These are phyloP conservation scores for Malus sylvestris DNA, from an alignment of 306 rosid species.

Conservation along the genomic window DNA sequence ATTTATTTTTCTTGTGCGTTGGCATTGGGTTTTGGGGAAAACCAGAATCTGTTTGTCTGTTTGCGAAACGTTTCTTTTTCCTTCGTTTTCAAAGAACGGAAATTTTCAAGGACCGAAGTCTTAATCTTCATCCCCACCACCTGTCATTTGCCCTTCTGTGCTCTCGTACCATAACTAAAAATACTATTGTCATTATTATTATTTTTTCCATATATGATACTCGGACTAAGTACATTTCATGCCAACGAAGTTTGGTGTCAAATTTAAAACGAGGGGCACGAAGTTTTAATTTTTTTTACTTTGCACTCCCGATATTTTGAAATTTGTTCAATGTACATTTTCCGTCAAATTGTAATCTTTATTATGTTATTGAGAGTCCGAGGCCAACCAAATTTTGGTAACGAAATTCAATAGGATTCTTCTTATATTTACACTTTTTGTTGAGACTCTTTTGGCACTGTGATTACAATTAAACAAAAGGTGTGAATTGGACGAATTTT, in stretches of 20 bases:
- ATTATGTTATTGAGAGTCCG: background rate
- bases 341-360: background rate
- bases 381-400: background rate
- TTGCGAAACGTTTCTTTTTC: slow-evolving; percentile 18
- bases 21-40: slow-evolving; percentile 43
- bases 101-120: slow-evolving; percentile 10
- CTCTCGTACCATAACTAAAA: background rate
- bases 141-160: background rate
- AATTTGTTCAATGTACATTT: background rate
- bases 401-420: background rate
- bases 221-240: background rate
- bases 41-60: slow-evolving; percentile 48
- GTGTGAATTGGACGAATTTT: too few relatives aligned
- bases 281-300: background rate
- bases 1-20: background rate
- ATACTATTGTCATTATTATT: background rate
- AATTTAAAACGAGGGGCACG: fast-evolving
- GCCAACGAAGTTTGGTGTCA: background rate
- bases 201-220: too few relatives aligned
- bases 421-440: too few relatives aligned
- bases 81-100: slow-evolving; percentile 26
- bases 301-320: too few relatives aligned
- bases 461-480: too few relatives aligned
- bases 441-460: background rate
- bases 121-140: slow-evolving; percentile 15